Conservation (phyloP, 1,139 yeast species). For the Yamadazyma siamensis region DNA sequence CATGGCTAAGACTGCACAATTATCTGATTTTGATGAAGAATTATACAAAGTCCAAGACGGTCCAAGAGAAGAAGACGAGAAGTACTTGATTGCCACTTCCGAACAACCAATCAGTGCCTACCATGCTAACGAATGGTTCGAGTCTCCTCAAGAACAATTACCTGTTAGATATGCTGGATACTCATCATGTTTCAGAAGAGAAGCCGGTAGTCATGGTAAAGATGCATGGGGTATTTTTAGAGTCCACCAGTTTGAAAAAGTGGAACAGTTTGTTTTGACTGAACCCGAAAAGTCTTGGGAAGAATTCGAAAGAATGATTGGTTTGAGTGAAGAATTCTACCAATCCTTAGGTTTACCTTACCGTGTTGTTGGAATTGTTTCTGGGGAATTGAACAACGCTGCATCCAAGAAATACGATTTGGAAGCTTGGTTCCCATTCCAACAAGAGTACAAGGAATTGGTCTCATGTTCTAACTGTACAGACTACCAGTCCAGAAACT, state of each 20-base stretch:
- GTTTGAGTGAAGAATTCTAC: conserved; percentile 87
- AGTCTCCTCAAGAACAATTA: conserved; percentile 92
- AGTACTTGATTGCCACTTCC: conserved; percentile 95
- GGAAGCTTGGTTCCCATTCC: conserved; percentile 99
- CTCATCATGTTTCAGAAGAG: conserved; percentile 98
- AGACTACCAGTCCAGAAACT: conserved; percentile 96
- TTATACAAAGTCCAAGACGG: conserved; percentile 96
- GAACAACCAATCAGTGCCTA: conserved; percentile 99
- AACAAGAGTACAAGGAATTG: conserved; percentile 95
- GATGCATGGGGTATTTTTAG: conserved; percentile 99
- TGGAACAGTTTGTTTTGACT: conserved; percentile 91
- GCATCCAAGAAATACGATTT: conserved; percentile 98
- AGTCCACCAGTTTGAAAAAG: conserved; percentile 97
- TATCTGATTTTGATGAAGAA: conserved; percentile 97
- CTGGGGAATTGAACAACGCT: conserved; percentile 98
- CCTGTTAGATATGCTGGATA: conserved; percentile 97
- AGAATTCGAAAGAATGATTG: conserved; percentile 95
- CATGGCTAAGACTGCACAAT: conserved; percentile 99
- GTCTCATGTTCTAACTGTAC: conserved; percentile 99
- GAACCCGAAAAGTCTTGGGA: conserved; percentile 99
- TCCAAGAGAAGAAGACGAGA: conserved; percentile 66
- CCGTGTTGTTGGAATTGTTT: conserved; percentile 96
- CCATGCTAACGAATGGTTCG: conserved; percentile 98
- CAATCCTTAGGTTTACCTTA: conserved; percentile 89
- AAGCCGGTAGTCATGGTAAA: conserved; percentile 99